phyloP scores from a whole-genome alignment of 768 basidiomycete genomes.

The Boletus sensibilis region DNA sequence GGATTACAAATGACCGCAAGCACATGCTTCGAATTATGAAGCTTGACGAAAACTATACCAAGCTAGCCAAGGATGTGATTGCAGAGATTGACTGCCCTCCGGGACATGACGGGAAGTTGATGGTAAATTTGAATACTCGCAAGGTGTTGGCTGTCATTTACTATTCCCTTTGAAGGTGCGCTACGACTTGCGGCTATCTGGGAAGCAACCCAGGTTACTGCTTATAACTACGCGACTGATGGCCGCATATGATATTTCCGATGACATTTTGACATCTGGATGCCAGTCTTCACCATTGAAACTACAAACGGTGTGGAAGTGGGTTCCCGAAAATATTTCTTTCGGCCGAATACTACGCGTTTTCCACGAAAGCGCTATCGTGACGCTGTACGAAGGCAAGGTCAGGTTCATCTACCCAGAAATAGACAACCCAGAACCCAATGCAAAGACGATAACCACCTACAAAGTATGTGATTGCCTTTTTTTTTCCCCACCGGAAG shows the following conservation, averaged over 20 bases:
- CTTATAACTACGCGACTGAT: constrained; percentile 30
- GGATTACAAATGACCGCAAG: constrained; percentile 30
- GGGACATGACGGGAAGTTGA: constrained; percentile 27
- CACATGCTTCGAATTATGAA: constrained; percentile 32
- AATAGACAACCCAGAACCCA: constrained; percentile 16
- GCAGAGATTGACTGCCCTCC: constrained; percentile 30
- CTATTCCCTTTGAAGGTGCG: constrained; percentile 17
- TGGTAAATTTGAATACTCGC: constrained; percentile 12
- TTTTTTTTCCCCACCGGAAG: background rate
- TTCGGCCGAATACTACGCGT: constrained; percentile 30
- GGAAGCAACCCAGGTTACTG: constrained; percentile 23
- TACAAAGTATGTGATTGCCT: constrained; percentile 18
- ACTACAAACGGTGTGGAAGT: constrained; percentile 20
- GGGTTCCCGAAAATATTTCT: constrained; percentile 20
- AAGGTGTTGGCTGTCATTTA: background rate
- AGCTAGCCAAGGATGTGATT: constrained; percentile 19
- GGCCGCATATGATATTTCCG: constrained; percentile 30
- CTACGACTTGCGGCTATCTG: constrained; percentile 30
- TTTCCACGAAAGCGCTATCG: constrained; percentile 28
- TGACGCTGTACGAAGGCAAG: constrained; percentile 27
- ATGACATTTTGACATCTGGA: constrained; percentile 10
- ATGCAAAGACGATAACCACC: constrained; percentile 14
- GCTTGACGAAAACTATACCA: constrained; percentile 27
- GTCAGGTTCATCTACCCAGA: constrained; percentile 27
- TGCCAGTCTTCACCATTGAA: constrained; percentile 5